Evolutionary conservation across 1,284 basidiomycete genomes (phyloP).

Genomic region (Heterobasidion parviporum): DNA sequence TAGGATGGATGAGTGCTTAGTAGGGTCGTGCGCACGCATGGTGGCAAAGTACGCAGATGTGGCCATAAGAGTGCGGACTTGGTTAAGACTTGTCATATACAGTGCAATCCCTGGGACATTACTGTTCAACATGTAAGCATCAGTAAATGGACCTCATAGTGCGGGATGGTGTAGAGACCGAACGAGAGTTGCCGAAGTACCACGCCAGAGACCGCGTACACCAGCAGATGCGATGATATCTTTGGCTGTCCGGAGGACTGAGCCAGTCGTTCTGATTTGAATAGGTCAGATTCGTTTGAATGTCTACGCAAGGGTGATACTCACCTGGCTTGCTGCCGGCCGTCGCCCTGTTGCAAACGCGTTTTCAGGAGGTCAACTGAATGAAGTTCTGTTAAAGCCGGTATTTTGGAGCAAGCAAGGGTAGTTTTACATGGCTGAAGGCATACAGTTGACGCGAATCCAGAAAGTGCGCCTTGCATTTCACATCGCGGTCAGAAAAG

Average conservation of each 20-base stretch:
- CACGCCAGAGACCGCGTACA: constrained; percentile 73
- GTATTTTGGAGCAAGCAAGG: too few relatives aligned
- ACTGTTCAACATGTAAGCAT: constrained; percentile 29
- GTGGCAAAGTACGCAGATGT: constrained; percentile 53
- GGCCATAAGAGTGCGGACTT: constrained; percentile 67
- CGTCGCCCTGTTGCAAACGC: constrained; percentile 72
- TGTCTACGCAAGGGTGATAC: constrained; percentile 2
- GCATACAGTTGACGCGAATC: constrained; percentile 62
- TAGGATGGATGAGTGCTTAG: constrained; percentile 43
- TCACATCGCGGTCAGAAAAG: not conserved
- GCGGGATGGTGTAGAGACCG: constrained; percentile 33
- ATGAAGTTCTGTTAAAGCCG: not conserved
- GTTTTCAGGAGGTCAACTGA: constrained; percentile 88
- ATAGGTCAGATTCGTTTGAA: too few relatives aligned
- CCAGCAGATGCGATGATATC: constrained; percentile 59
- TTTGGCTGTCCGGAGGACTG: constrained; percentile 43
- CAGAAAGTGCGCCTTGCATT: constrained; percentile 58
- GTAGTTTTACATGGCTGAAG: constrained; percentile 62
- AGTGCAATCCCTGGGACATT: constrained; percentile 92
- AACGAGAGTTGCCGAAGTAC: constrained; percentile 74
- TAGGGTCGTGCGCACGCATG: constrained; percentile 20
- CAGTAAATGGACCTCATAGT: not conserved
- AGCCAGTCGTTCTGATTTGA: constrained; percentile 24
- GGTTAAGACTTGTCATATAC: constrained; percentile 84
- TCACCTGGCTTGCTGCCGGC: constrained; percentile 25